Base-by-base conservation (phyloP, 805 yeast genomes). In the Candida sonorensis region DNA sequence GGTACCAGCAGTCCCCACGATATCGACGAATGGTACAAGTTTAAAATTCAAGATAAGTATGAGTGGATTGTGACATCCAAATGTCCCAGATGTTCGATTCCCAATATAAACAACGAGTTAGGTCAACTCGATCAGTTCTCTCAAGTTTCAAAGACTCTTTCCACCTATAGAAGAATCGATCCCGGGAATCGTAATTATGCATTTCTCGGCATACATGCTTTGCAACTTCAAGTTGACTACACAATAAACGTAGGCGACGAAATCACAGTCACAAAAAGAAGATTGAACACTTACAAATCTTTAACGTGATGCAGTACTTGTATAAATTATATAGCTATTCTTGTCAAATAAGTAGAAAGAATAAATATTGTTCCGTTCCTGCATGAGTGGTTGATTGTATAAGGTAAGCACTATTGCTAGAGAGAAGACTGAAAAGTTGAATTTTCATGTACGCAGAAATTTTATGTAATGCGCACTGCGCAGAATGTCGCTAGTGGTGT, bases 1-100 rank as follows among this genome's bases (percentile, higher is more conserved):
- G 26, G 13, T 10, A 12, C 16, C 14, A 27, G 27, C n/a, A 31
- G 12, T 4, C 45, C 50, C 4, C 42, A 40, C 26, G 51, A 45
- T 26, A 45, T 38, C 2, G 56, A 51, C 30, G 38, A 37, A n/a
- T 51, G 56, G 56, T 38, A 31, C 29, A 31, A 34, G 16, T 42
- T 48, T 30, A 28, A 33, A 4, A 38, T 51, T 12, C n/a, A 28
- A 14, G 10, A 12, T 10, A 15, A n/a, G 11, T 38, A 41, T 16
- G 35, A 36, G 12, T 51, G 54, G 54, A 21, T 42, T 9, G 47
- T 48, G 10, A 39, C 49, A 4, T 44, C 49, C n/a, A 51, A 51
- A 33, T 51, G 56, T 30, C 52, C 55, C 1, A 36, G 56, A 19
- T 51, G 56, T 22, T 33, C 47, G 7, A 37, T 51, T 26, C 54